A percentile compares a stretch with the other conserved stretches of the same genome.
Evolutionary conservation across 192 early-diverging fungal species (phyloP).

Genomic region (Coemansia sp.): DNA sequence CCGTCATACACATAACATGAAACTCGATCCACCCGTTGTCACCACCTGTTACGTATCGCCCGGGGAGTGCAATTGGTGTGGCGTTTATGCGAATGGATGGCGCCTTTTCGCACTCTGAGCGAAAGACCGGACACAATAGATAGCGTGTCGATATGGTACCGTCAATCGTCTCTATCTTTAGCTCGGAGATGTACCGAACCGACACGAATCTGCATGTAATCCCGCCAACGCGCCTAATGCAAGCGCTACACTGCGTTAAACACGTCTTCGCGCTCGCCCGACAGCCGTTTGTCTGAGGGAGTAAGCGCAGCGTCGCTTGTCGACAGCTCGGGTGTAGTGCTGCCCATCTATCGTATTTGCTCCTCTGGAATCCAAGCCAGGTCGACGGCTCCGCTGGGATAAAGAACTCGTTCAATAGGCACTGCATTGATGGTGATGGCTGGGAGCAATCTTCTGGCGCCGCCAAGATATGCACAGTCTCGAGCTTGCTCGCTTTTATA

Average conservation of each 20-base stretch:
- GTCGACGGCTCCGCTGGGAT: slow-evolving; percentile 19
- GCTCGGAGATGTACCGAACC: slow-evolving; percentile 20
- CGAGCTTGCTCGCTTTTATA: slow-evolving; percentile 9
- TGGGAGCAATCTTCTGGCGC: neutral
- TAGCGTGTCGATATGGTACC: slow-evolving; percentile 12
- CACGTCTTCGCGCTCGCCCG: neutral
- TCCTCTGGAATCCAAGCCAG: slow-evolving; percentile 18
- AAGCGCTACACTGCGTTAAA: slow-evolving; percentile 33
- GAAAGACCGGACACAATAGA: slow-evolving; percentile 25
- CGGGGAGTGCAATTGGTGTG: slow-evolving; percentile 30
- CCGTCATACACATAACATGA: slow-evolving; percentile 35
- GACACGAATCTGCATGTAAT: slow-evolving; percentile 17
- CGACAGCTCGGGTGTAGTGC: slow-evolving; percentile 6
- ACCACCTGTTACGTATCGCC: slow-evolving; percentile 9
- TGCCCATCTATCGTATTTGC: slow-evolving; percentile 29
- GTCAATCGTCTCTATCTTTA: slow-evolving; percentile 20
- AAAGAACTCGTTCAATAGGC: slow-evolving; percentile 6
- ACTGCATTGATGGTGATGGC: slow-evolving; percentile 21
- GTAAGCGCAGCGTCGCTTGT: slow-evolving; percentile 11
- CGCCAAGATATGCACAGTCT: slow-evolving; percentile 29
- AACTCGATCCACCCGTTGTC: slow-evolving; percentile 35
- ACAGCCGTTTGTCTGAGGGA: slow-evolving; percentile 22
- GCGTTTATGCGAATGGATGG: slow-evolving; percentile 21
- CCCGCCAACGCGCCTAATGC: slow-evolving; percentile 19
- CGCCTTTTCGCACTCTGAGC: slow-evolving; percentile 22